phyloP scores from a whole-genome alignment of 768 basidiomycete genomes.

The Scleroderma citrinum region DNA sequence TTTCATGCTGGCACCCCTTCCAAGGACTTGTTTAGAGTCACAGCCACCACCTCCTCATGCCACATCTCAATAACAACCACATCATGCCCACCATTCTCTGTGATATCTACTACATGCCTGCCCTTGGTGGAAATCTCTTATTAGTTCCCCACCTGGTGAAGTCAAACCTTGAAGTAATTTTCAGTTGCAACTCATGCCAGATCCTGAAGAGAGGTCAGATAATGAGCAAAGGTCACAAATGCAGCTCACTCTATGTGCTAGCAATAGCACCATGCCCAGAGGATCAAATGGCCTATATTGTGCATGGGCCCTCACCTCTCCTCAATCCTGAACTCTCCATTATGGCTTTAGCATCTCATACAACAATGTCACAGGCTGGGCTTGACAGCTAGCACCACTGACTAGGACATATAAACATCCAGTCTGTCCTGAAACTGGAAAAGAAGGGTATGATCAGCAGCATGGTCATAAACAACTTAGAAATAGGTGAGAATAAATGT shows the following conservation, averaged over 20 bases:
- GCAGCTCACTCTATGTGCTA: slow-evolving; percentile 3
- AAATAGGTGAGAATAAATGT: slow-evolving; percentile 4
- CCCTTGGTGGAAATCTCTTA: slow-evolving; percentile 14
- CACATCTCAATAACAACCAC: too few relatives aligned
- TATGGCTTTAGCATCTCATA: neutral
- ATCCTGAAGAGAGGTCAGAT: neutral
- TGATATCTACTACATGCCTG: slow-evolving; percentile 13
- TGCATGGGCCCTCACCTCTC: neutral
- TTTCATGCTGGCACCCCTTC: too few relatives aligned
- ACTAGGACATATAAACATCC: neutral
- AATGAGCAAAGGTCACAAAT: neutral
- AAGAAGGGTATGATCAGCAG: slow-evolving; percentile 3
- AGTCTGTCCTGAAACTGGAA: neutral
- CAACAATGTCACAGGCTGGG: neutral
- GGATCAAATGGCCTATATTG: neutral
- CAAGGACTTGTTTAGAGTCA: too few relatives aligned
- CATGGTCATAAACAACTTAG: neutral
- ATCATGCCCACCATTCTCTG: slow-evolving; percentile 5
- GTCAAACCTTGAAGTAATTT: neutral
- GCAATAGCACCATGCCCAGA: neutral
- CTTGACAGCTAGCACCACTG: slow-evolving; percentile 1
- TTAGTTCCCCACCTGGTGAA: slow-evolving; percentile 8
- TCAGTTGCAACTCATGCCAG: neutral
- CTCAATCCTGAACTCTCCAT: neutral
- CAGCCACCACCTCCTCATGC: too few relatives aligned